phyloP scores from a whole-genome alignment of 2,329 filamentous ascomycete genomes.

The Verticillium nubilum region DNA sequence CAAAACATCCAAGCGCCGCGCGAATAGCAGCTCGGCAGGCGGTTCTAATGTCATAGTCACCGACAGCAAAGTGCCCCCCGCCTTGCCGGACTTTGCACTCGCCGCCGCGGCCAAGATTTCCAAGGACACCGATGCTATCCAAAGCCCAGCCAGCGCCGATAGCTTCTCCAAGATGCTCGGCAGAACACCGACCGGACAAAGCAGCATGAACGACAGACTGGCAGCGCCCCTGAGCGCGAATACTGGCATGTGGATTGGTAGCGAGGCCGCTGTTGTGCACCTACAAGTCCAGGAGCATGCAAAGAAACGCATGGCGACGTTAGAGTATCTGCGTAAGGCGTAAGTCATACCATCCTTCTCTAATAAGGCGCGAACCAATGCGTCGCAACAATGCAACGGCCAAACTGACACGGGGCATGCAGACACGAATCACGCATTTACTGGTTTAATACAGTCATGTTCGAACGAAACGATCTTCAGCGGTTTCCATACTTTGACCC shows the following conservation, averaged over 20 bases:
- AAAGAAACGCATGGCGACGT: slow-evolving; percentile 86
- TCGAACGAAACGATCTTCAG: slow-evolving; percentile 73
- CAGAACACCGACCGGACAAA: slow-evolving; percentile 31
- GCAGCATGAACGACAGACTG: slow-evolving; percentile 19
- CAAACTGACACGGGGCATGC: slow-evolving; percentile 9
- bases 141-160: slow-evolving; percentile 23
- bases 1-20: slow-evolving; percentile 22
- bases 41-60: slow-evolving; percentile 33
- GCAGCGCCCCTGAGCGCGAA: slow-evolving; percentile 19
- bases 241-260: slow-evolving; percentile 24
- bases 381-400: not conserved
- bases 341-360: slow-evolving; percentile 39
- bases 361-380: not conserved
- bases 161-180: slow-evolving; percentile 38
- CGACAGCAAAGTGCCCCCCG: slow-evolving; percentile 43
- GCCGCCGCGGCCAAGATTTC: slow-evolving; percentile 40
- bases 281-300: slow-evolving; percentile 76
- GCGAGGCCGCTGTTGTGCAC: slow-evolving; percentile 44
- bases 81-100: slow-evolving; percentile 48
- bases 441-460: slow-evolving; percentile 97
- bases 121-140: slow-evolving; percentile 21
- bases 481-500: slow-evolving; percentile 82
- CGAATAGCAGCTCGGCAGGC: slow-evolving; percentile 35
- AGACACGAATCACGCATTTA: slow-evolving; percentile 92
- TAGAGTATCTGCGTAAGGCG: slow-evolving; percentile 92